Conservation (phyloP, 2,329 filamentous ascomycete genomes). For the Aspergillus carbonarius region DNA sequence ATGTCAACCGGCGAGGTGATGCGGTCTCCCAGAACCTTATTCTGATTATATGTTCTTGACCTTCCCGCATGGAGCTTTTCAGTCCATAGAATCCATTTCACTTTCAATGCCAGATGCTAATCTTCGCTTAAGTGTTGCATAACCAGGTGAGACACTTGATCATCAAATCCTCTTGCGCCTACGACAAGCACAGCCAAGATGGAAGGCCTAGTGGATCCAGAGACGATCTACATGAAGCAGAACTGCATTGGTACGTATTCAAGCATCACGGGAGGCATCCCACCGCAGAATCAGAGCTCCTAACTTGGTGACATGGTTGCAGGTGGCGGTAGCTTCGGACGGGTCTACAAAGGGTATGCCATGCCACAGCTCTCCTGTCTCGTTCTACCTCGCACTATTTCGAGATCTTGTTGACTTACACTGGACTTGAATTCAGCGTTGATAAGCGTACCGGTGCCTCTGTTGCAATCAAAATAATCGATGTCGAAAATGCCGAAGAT, state of each 20-base stretch:
- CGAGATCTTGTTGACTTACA: slow-evolving; percentile 3
- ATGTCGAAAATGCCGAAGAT: slow-evolving; percentile 98
- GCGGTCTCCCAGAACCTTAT: background rate
- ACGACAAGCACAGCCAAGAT: slow-evolving; percentile 26
- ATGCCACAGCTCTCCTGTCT: background rate
- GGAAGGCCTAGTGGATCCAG: slow-evolving; percentile 70
- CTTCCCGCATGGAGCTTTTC: background rate
- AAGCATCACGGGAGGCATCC: background rate
- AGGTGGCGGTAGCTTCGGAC: slow-evolving; percentile 97
- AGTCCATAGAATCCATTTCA: background rate
- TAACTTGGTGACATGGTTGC: slow-evolving; percentile 13
- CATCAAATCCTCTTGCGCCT: background rate
- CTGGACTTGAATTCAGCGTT: slow-evolving; percentile 56
- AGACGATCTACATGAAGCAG: slow-evolving; percentile 89
- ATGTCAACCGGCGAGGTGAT: background rate
- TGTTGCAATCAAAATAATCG: slow-evolving; percentile 97
- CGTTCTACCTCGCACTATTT: background rate
- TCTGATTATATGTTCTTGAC: background rate
- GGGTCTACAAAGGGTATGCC: slow-evolving; percentile 91
- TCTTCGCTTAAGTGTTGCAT: background rate
- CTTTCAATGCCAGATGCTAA: slow-evolving; percentile 6
- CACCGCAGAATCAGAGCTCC: slow-evolving; percentile 7
- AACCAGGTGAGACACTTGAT: background rate
- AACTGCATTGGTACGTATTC: slow-evolving; percentile 72
- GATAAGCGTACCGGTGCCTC: slow-evolving; percentile 91